A percentile compares a stretch with the other conserved stretches of the same genome.
phyloP scores from a whole-genome alignment of 2,329 filamentous ascomycete genomes.

The Sarocladium strictum region DNA sequence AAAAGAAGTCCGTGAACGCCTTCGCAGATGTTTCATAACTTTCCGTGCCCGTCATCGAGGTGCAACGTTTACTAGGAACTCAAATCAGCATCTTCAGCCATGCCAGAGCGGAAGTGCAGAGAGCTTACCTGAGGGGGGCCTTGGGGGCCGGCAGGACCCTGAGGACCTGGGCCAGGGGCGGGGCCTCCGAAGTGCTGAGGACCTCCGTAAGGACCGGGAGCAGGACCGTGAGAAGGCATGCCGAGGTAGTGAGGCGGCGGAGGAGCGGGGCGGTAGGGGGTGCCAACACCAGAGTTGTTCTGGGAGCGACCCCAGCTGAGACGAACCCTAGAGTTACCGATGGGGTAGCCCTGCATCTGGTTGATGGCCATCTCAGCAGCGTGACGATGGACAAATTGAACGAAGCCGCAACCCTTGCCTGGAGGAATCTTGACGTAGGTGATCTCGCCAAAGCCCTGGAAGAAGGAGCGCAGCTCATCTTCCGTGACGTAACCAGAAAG shows the following conservation, averaged over 20 bases:
- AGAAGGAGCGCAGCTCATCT: constrained; percentile 99
- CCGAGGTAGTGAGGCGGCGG: constrained; percentile 51
- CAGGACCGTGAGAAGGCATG: constrained; percentile 34
- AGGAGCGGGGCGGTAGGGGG: constrained; percentile 92
- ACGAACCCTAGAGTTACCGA: constrained; percentile 95
- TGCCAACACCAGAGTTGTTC: constrained; percentile 98
- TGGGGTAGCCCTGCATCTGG: constrained; percentile 99
- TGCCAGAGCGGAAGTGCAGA: neutral
- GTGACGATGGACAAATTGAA: constrained; percentile 98
- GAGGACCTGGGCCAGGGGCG: constrained; percentile 20
- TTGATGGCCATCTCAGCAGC: constrained; percentile 99
- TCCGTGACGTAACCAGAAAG: constrained; percentile 97
- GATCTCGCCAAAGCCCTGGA: constrained; percentile 98
- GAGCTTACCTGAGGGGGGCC: constrained; percentile 27
- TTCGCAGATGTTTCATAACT: constrained; percentile 7
- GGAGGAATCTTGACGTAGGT: constrained; percentile 99
- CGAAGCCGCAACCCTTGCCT: constrained; percentile 97
- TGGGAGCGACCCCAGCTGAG: constrained; percentile 96
- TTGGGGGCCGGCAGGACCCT: constrained; percentile 21
- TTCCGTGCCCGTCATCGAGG: constrained; percentile 2
- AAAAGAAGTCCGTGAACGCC: constrained; percentile 9
- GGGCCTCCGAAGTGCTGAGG: constrained; percentile 42
- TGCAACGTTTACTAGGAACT: constrained; percentile 4
- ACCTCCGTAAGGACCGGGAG: constrained; percentile 38
- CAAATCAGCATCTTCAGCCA: neutral